phyloP scores from a whole-genome alignment of 768 basidiomycete species.

The Naganishia vaughanmartiniae region DNA sequence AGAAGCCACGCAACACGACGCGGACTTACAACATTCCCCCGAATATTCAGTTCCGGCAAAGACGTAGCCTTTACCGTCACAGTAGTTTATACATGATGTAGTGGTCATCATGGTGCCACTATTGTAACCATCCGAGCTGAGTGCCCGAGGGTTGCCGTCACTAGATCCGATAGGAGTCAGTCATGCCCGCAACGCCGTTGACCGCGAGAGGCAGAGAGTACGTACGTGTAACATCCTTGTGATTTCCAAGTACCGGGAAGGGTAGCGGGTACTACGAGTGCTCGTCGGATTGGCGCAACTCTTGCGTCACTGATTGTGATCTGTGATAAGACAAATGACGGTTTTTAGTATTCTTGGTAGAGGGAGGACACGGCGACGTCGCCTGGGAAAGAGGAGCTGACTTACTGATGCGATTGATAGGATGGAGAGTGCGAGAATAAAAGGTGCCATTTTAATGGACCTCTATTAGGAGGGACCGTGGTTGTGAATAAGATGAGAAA shows the following conservation, averaged over 20 bases:
- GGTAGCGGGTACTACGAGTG: conserved; percentile 15
- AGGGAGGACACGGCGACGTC: neutral
- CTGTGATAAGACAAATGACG: neutral
- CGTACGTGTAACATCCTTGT: conserved; percentile 40
- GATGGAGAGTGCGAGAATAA: neutral
- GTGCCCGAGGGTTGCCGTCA: conserved; percentile 61
- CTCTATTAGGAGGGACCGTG: neutral
- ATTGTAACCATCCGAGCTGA: conserved; percentile 57
- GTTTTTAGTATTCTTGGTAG: neutral
- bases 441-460: neutral
- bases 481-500: neutral
- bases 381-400: neutral
- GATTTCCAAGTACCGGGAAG: conserved; percentile 41
- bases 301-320: neutral
- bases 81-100: conserved; percentile 58
- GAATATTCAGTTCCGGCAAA: conserved; percentile 69
- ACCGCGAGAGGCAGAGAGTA: neutral
- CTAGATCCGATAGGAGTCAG: conserved; percentile 55
- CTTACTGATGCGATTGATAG: neutral
- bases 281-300: neutral
- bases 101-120: conserved; percentile 59
- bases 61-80: conserved; percentile 57
- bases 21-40: conserved; percentile 60
- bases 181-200: neutral
- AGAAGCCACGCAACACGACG: neutral